phyloP scores from a whole-genome alignment of 1,284 basidiomycete genomes.

The Moesziomyces aphidis region DNA sequence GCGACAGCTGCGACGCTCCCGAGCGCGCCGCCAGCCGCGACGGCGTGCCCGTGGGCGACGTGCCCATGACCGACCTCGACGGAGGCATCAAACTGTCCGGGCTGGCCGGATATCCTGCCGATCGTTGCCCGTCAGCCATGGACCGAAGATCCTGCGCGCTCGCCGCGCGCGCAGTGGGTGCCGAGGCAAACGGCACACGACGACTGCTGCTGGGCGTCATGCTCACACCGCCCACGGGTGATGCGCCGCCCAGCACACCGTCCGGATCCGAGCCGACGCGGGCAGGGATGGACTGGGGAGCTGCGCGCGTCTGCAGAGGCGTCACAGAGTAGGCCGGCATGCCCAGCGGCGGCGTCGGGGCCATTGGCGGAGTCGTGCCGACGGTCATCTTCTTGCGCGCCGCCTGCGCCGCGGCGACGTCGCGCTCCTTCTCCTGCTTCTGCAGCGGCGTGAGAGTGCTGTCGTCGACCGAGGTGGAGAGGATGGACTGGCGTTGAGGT shows the following conservation, averaged over 20 bases:
- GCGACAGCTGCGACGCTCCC: slow-evolving; percentile 59
- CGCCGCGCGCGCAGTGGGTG: slow-evolving; percentile 46
- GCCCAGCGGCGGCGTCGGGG: slow-evolving; percentile 21
- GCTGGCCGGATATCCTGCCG: slow-evolving; percentile 27
- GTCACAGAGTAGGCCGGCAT: slow-evolving; percentile 18
- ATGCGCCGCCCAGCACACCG: slow-evolving; percentile 5
- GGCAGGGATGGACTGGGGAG: slow-evolving; percentile 12
- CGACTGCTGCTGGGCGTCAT: slow-evolving; percentile 23
- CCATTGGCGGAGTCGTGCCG: slow-evolving; percentile 4
- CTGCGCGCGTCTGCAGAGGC: slow-evolving; percentile 26
- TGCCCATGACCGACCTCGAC: slow-evolving; percentile 49
- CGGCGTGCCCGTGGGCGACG: slow-evolving; percentile 42
- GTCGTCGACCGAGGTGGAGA: slow-evolving; percentile 27
- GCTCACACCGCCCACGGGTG: slow-evolving; percentile 1
- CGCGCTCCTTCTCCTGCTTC: slow-evolving; percentile 50
- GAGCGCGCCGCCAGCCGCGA: slow-evolving; percentile 37
- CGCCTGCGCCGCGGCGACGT: slow-evolving; percentile 49
- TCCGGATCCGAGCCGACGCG: slow-evolving; percentile 27
- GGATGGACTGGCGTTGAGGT: slow-evolving; percentile 18
- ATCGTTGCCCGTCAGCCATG: slow-evolving; percentile 34
- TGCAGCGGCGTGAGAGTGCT: slow-evolving; percentile 35
- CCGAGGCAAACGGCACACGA: slow-evolving; percentile 24
- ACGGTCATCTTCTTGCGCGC: slow-evolving; percentile 44
- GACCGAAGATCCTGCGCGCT: slow-evolving; percentile 52
- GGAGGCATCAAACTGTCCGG: slow-evolving; percentile 57